Evolutionary conservation across 768 basidiomycete species (phyloP), one percentile per base, ranked within the genome.

Genomic region (Suillus clintonianus): DNA sequence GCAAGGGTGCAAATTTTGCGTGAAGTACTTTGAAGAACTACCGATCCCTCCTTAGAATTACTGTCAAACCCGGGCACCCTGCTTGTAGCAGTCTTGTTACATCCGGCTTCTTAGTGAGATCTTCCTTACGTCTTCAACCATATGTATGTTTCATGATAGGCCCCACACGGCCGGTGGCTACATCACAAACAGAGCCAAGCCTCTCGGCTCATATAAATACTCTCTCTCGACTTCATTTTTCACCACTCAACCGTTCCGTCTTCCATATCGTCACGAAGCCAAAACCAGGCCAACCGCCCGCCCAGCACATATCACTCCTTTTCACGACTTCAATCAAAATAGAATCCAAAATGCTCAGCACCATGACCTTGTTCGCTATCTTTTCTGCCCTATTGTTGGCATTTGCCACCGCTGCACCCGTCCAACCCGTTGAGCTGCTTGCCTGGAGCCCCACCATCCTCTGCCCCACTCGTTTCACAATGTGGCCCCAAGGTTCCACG

Each of bases 401-500:
- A 37, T 63, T 76, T 57, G 74, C 70, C 63, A 61, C 63, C 51
- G 70, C 75, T 41, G 72, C 72, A 17, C 76, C 76, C 15, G 36
- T 73, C 13, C 64, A 70, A 0, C 71, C 77, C 19, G 68, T 68
- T 39, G 67, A 76, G 61, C 60, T 78, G 57, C 67, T 81, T 60
- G 79, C 80, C 65, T 74, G 75, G 66, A 78, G 74, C 45, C 85
- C 85, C 2, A 64, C 63, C 3, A 81, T 86, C 69, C 82, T 74
- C 30, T 63, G 61, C 13, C 86, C 85, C 34, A 61, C 55, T n/a
- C 55, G 55, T 4, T 63, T 63, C 7, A 63, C 66, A 5, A 37
- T 74, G 10, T 87, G 86, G 86, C 30, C 51, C 5, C 64, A 70
- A 39, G 79, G 81, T 30, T 68, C 69, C 11, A 53, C 17, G 1